These are phyloP conservation scores for Ophiostoma sp. DNA, from an alignment of 2,329 filamentous ascomycete species.

Conservation along the genomic window DNA sequence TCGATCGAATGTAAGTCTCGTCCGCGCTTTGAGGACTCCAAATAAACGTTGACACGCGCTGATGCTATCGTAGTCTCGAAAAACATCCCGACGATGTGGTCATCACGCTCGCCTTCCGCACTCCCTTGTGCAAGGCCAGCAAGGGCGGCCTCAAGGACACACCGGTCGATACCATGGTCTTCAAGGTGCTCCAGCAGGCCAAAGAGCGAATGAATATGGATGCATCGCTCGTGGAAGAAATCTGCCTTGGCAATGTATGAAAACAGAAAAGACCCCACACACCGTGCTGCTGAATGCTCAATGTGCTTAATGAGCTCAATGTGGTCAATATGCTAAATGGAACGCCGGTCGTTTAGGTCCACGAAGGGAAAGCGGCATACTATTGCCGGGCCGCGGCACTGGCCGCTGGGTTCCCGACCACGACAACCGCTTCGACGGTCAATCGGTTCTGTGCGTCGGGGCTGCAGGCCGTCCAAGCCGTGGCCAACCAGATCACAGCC, in stretches of 20 bases:
- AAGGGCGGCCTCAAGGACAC: constrained; percentile 98
- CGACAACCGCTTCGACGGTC: constrained; percentile 73
- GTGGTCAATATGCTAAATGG: neutral
- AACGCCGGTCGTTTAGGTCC: constrained; percentile 37
- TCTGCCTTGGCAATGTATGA: constrained; percentile 83
- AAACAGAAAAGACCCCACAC: neutral
- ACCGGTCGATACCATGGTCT: constrained; percentile 80
- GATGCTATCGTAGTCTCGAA: neutral
- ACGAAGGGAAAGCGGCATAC: constrained; percentile 83
- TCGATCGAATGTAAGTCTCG: constrained; percentile 1
- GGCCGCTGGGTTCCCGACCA: constrained; percentile 91
- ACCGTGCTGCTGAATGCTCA: neutral
- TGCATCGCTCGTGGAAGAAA: constrained; percentile 80
- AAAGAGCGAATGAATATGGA: constrained; percentile 72
- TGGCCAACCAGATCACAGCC: constrained; percentile 78
- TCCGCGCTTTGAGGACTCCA: neutral
- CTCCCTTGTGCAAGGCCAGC: constrained; percentile 80
- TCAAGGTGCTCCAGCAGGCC: constrained; percentile 77
- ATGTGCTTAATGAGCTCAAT: no score
- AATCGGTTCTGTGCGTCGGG: constrained; percentile 98
- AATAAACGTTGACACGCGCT: neutral
- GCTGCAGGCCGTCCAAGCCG: constrained; percentile 91
- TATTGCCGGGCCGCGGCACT: constrained; percentile 85
- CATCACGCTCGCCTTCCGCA: constrained; percentile 88
- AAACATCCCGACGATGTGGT: constrained; percentile 96